phyloP scores from a whole-genome alignment of 2,329 filamentous ascomycete genomes.

The Cladosporium sp. region DNA sequence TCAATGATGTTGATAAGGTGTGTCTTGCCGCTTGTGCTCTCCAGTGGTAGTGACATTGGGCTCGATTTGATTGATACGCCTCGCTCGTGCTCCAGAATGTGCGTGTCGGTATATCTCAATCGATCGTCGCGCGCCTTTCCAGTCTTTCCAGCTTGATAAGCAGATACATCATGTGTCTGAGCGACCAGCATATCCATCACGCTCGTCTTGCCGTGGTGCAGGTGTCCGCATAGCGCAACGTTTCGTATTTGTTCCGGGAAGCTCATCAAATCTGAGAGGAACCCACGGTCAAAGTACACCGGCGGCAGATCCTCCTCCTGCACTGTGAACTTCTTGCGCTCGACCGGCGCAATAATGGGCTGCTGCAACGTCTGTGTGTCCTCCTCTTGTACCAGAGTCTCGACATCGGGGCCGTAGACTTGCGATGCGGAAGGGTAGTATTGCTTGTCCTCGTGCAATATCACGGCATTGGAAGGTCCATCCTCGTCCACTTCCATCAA shows the following conservation, averaged over 20 bases:
- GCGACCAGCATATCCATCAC: conserved; percentile 98
- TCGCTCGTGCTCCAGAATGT: conserved; percentile 82
- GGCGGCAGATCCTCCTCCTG: conserved; percentile 88
- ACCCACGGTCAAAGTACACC: conserved; percentile 82
- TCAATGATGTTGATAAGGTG: conserved; percentile 94
- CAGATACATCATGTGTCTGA: conserved; percentile 86
- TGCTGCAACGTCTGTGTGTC: conserved; percentile 90
- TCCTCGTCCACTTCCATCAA: conserved; percentile 92
- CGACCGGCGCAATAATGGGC: conserved; percentile 89
- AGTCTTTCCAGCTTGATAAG: conserved; percentile 75
- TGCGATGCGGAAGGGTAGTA: conserved; percentile 99
- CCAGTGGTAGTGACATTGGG: conserved; percentile 90
- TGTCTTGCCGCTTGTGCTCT: conserved; percentile 87
- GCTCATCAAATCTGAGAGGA: conserved; percentile 95
- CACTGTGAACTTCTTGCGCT: conserved; percentile 93
- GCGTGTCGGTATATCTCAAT: conserved; percentile 90
- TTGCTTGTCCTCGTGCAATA: conserved; percentile 98
- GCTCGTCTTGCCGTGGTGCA: conserved; percentile 97
- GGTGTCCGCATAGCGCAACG: conserved; percentile 83
- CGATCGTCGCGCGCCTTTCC: conserved; percentile 85
- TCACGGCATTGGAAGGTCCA: conserved; percentile 91
- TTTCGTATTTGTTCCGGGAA: conserved; percentile 94
- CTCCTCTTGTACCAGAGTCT: conserved; percentile 94
- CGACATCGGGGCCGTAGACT: conserved; percentile 90
- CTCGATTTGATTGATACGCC: conserved; percentile 90